Base-by-base conservation (phyloP, 1,139 yeast genomes). In the Torulaspora pretoriensis region DNA sequence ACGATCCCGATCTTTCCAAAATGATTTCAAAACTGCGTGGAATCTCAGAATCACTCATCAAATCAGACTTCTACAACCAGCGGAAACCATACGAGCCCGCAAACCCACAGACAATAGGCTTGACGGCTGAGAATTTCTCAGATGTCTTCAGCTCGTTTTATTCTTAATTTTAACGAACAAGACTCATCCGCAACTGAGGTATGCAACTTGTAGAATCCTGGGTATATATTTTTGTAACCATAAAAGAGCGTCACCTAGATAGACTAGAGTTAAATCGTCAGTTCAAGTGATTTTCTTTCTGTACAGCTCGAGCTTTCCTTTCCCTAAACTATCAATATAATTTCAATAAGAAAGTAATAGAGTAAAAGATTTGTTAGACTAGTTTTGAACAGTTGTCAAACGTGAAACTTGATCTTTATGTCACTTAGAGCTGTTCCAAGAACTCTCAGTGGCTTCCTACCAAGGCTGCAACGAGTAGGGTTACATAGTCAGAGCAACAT, bases 1-100 rank as follows among this genome's bases (percentile, higher is more conserved):
- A 50, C 23, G 40, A 46, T 4, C 40, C 48, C 3, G 43, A 27
- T 13, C 29, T 59, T n/a, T 28, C 44, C 9, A 51, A 56, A 38
- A 49, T 47, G 10, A 52, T 51, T 14, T 42, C 45, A 2, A 60
- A 56, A 34, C 42, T 61, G 24, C 53, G 52, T 13, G 53, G 38
- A 7, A 59, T 60, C 14, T 61, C 65, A 17, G 64, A 60, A 40
- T 59, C 64, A 3, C 45, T 61, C 24, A 60, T 61, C n/a, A 60
- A 57, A 38, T 45, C 56, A 19, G 64, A 61, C 33, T 60, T 59
- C 37, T 61, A 57, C 36, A 45, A 46, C 8, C 54, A 56, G 34
- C 50, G 64, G 33, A 48, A 47, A 24, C 55, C 53, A 23, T 56
- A 44, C 36, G 43, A 36, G 23, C 47, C 57, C 14, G 33, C 31